A percentile compares a stretch with the other conserved stretches of the same genome.
These are phyloP conservation scores for Quercus gilva DNA, from an alignment of 306 rosid genomes.

Conservation along the genomic window DNA sequence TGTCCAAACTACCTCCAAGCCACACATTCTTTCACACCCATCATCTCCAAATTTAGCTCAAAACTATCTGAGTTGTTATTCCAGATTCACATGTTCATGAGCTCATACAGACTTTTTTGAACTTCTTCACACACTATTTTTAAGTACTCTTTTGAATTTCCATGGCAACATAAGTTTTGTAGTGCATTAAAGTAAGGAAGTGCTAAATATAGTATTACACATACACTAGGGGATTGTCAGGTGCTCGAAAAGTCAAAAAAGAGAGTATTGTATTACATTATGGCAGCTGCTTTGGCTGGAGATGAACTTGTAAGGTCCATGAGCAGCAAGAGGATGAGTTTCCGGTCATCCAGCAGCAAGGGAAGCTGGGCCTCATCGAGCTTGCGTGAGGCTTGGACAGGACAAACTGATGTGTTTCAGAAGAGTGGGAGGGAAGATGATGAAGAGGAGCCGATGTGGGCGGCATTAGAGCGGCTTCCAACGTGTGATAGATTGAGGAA, in stretches of 20 bases:
- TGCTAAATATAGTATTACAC: not conserved
- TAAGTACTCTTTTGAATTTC: no score
- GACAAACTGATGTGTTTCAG: conserved; percentile 28
- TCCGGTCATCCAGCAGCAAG: conserved; percentile 44
- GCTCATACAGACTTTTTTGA: not conserved
- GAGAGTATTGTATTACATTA: not conserved
- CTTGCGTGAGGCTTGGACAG: conserved; percentile 8
- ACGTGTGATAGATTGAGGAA: conserved; percentile 71
- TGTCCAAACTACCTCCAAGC: not conserved
- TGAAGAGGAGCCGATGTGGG: conserved; percentile 81
- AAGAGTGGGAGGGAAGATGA: conserved; percentile 43
- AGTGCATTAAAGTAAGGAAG: not conserved
- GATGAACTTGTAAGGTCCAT: conserved; percentile 26
- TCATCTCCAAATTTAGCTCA: conserved; percentile 1
- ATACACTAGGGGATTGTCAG: no score
- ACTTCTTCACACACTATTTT: no score
- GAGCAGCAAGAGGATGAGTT: conserved; percentile 39
- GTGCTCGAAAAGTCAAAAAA: no score
- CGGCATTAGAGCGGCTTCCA: conserved; percentile 83
- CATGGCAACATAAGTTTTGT: no score
- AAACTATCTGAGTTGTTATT: not conserved
- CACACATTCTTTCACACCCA: not conserved
- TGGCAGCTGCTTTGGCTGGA: conserved; percentile 10
- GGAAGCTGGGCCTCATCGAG: conserved; percentile 39
- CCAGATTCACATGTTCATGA: not conserved